Conservation (phyloP, 2,329 filamentous ascomycete species). For the Daldinia sp. region DNA sequence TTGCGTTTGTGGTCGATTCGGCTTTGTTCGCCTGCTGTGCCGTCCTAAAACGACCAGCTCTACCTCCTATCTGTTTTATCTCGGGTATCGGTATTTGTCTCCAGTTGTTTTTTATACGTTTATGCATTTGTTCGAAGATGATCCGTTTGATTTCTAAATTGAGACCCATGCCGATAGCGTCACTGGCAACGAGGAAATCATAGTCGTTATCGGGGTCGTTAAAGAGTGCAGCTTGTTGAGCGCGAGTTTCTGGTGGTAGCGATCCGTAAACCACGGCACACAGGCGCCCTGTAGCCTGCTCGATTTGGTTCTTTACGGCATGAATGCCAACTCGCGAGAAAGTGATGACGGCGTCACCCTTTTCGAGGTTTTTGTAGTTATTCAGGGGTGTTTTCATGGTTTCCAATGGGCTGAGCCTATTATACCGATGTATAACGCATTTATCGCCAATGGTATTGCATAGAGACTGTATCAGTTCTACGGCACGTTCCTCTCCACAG, state of each 20-base stretch:
- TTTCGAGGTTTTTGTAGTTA: conserved; percentile 72
- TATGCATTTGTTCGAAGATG: conserved; percentile 81
- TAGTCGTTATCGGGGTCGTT: conserved; percentile 97
- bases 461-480: conserved; percentile 79
- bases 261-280: conserved; percentile 94
- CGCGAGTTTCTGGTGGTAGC: conserved; percentile 89
- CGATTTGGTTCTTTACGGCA: conserved; percentile 78
- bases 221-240: conserved; percentile 89
- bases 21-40: conserved; percentile 63
- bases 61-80: conserved; percentile 92
- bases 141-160: conserved; percentile 93
- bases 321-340: conserved; percentile 88
- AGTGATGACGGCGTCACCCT: conserved; percentile 89
- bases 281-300: conserved; percentile 76
- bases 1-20: conserved; percentile 2
- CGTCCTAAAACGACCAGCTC: conserved; percentile 85
- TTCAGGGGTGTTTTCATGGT: conserved; percentile 72
- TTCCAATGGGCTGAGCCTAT: conserved; percentile 81
- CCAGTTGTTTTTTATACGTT: conserved; percentile 69
- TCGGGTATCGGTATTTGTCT: conserved; percentile 74
- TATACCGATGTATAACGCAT: conserved; percentile 81
- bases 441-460: conserved; percentile 83
- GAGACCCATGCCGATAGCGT: conserved; percentile 96
- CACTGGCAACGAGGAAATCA: conserved; percentile 90
- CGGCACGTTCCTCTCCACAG: conserved; percentile 86